Evolutionary conservation across 148 eudicot genomes (phyloP).

Genomic region (Silene latifolia): DNA sequence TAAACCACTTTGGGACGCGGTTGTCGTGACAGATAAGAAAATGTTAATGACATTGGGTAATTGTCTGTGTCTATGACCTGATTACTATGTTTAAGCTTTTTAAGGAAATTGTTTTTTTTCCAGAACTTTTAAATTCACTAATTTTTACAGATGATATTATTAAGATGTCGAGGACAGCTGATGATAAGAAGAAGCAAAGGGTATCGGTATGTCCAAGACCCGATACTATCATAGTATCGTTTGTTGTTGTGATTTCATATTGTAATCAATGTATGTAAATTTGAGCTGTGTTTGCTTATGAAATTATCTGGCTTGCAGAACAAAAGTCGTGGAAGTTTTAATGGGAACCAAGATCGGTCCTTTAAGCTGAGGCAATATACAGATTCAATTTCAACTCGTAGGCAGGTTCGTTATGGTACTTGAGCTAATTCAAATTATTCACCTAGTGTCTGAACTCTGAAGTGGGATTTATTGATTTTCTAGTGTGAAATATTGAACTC

Average conservation of each 20-base stretch:
- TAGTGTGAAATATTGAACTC: neutral
- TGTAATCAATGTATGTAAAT: neutral
- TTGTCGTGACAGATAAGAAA: constrained; percentile 92
- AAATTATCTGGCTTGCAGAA: constrained; percentile 40
- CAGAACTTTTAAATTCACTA: neutral
- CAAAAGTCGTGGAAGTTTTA: constrained; percentile 39
- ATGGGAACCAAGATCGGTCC: constrained; percentile 53
- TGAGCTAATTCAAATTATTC: neutral
- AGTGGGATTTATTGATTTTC: neutral
- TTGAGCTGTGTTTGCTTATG: neutral
- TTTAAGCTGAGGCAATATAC: constrained; percentile 53
- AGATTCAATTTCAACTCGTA: constrained; percentile 69
- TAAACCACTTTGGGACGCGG: constrained; percentile 62
- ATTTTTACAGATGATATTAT: constrained; percentile 76
- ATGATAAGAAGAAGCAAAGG: constrained; percentile 61
- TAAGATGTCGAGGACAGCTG: constrained; percentile 71
- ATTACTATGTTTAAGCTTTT: neutral
- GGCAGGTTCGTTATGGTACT: constrained; percentile 58
- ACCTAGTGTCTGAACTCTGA: neutral
- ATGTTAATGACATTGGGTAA: constrained; percentile 89
- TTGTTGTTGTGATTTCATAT: neutral
- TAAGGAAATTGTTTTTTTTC: neutral
- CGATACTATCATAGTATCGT: neutral
- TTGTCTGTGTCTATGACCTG: neutral
- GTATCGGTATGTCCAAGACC: constrained; percentile 42